Evolutionary conservation across 1,284 basidiomycete species (phyloP).

Genomic region (Trametes sp.): DNA sequence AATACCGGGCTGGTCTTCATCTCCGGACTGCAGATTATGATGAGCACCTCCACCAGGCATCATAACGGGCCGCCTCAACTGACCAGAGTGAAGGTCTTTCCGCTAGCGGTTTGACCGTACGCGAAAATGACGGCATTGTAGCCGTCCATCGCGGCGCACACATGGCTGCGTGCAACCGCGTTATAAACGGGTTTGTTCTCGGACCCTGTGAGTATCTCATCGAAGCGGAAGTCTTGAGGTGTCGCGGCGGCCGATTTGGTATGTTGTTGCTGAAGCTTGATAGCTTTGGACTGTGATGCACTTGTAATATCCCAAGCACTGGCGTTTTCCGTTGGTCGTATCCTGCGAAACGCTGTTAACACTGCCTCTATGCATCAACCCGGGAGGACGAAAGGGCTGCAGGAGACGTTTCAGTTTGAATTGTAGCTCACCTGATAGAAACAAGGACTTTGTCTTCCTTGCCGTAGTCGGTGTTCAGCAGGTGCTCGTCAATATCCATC

Average conservation of each 20-base stretch:
- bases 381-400: too few relatives aligned
- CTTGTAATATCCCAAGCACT: constrained; percentile 63
- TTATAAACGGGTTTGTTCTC: constrained; percentile 89
- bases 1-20: constrained; percentile 88
- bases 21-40: constrained; percentile 60
- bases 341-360: constrained; percentile 50
- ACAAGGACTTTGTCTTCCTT: constrained; percentile 89
- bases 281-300: constrained; percentile 47
- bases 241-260: constrained; percentile 54
- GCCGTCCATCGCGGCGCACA: constrained; percentile 94
- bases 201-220: constrained; percentile 82
- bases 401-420: too few relatives aligned
- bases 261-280: constrained; percentile 67
- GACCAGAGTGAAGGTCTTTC: constrained; percentile 92
- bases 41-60: constrained; percentile 7
- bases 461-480: constrained; percentile 58
- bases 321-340: constrained; percentile 67
- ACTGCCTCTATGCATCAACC: neutral
- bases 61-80: constrained; percentile 26
- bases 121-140: constrained; percentile 96
- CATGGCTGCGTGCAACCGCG: constrained; percentile 85
- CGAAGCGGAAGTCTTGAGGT: constrained; percentile 69
- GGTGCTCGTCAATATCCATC: constrained; percentile 66
- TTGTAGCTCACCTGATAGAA: constrained; percentile 80
- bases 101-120: constrained; percentile 90